Evolutionary conservation across 352 stramenopile genomes (phyloP).

Genomic region (Phytopythium sindhum): DNA sequence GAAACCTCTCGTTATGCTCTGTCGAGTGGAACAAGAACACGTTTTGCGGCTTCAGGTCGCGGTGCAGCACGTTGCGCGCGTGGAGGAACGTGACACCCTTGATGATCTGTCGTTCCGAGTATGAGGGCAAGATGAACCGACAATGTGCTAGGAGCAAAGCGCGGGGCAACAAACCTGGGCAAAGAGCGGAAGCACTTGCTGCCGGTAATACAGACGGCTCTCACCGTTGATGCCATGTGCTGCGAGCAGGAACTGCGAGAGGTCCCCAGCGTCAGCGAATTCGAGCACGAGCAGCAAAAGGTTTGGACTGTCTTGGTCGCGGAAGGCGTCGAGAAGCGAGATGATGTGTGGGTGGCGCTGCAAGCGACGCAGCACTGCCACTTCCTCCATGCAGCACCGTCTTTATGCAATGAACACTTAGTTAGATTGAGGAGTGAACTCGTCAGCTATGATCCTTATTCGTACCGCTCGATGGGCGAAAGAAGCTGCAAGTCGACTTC

Average conservation of each 20-base stretch:
- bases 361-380: slow-evolving; percentile 37
- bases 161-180: slow-evolving; percentile 16
- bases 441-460: not conserved
- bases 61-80: slow-evolving; percentile 53
- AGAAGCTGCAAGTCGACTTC: slow-evolving; percentile 50
- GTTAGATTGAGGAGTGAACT: not conserved
- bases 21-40: slow-evolving; percentile 67
- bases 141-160: no score
- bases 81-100: slow-evolving; percentile 85
- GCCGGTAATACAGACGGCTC: slow-evolving; percentile 6
- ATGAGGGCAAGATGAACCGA: not conserved
- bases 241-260: slow-evolving; percentile 37
- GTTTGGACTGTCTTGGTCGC: slow-evolving; percentile 17
- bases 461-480: slow-evolving; percentile 36
- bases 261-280: slow-evolving; percentile 58
- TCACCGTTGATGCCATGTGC: not conserved
- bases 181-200: slow-evolving; percentile 29
- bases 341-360: slow-evolving; percentile 57
- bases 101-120: slow-evolving; percentile 44
- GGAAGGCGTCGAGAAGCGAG: slow-evolving; percentile 52
- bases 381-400: slow-evolving; percentile 38
- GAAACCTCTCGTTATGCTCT: slow-evolving; percentile 30
- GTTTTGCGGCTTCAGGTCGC: slow-evolving; percentile 88
- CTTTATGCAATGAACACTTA: not conserved
- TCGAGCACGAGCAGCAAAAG: slow-evolving; percentile 62